phyloP scores from a whole-genome alignment of 176 grass and related monocot genomes.

The Raddia distichophylla region DNA sequence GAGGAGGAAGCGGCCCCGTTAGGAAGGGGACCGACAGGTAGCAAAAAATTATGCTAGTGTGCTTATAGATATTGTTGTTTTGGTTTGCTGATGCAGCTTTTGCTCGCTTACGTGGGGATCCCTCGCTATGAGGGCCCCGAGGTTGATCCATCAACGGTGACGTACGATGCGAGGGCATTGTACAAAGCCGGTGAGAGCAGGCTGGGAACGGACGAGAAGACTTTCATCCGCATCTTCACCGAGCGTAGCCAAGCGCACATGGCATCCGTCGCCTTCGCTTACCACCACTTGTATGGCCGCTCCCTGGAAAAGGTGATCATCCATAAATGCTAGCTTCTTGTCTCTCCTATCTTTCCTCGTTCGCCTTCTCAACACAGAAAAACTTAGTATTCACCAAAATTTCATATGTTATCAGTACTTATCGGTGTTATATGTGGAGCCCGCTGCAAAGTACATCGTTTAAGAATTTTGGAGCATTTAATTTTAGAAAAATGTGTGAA shows the following conservation, averaged over 20 bases:
- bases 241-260: slow-evolving; percentile 69
- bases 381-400: no score
- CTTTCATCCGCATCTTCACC: slow-evolving; percentile 71
- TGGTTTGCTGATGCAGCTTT: slow-evolving; percentile 32
- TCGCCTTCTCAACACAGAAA: not conserved
- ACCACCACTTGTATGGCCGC: slow-evolving; percentile 56
- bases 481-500: no score
- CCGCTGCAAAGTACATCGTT: no score
- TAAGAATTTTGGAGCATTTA: no score
- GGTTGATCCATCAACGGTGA: slow-evolving; percentile 41
- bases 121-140: slow-evolving; percentile 49
- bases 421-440: no score
- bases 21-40: no score
- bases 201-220: slow-evolving; percentile 80
- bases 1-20: no score
- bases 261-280: slow-evolving; percentile 58
- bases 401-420: no score
- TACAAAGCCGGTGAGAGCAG: slow-evolving; percentile 76
- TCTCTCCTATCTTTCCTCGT: not conserved
- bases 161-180: slow-evolving; percentile 63
- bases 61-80: no score
- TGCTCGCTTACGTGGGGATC: slow-evolving; percentile 57
- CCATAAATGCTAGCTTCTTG: not conserved
- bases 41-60: no score
- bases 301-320: slow-evolving; percentile 55